Percentiles rank a stretch among this genome's conserved stretches.
These are phyloP conservation scores for Poa pratensis DNA, from an alignment of 176 grass and related monocot genomes.

Conservation along the genomic window DNA sequence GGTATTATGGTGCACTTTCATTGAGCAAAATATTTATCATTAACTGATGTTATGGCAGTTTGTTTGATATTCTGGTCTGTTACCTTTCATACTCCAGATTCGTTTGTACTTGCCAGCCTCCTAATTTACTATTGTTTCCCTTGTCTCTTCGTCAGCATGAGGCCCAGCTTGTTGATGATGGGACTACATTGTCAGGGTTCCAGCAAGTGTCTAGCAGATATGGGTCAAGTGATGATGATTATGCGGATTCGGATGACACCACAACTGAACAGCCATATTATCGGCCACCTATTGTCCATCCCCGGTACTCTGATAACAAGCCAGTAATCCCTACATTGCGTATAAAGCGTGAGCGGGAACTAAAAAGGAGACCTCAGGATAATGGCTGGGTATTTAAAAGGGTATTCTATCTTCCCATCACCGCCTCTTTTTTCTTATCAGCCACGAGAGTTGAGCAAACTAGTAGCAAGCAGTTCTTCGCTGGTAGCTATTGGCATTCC, in stretches of 20 bases:
- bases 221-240: constrained; percentile 93
- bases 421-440: neutral
- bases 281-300: constrained; percentile 54
- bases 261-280: constrained; percentile 60
- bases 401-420: constrained; percentile 53
- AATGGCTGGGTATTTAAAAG: constrained; percentile 84
- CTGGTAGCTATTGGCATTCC: constrained; percentile 6
- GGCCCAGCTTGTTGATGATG: constrained; percentile 86
- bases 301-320: constrained; percentile 56
- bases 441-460: neutral
- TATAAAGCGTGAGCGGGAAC: constrained; percentile 69
- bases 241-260: constrained; percentile 77
- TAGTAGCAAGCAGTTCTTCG: neutral
- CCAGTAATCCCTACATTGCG: constrained; percentile 62
- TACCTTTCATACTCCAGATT: constrained; percentile 15
- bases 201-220: constrained; percentile 73
- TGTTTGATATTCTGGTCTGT: constrained; percentile 24
- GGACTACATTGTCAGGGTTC: constrained; percentile 70
- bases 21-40: constrained; percentile 7
- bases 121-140: constrained; percentile 30
- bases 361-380: constrained; percentile 64
- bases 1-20: constrained; percentile 16
- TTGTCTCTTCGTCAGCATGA: constrained; percentile 61
- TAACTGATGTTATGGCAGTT: constrained; percentile 18
- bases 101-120: constrained; percentile 29